phyloP scores from a whole-genome alignment of 2,329 filamentous ascomycete species.

The Penicillium sp. region DNA sequence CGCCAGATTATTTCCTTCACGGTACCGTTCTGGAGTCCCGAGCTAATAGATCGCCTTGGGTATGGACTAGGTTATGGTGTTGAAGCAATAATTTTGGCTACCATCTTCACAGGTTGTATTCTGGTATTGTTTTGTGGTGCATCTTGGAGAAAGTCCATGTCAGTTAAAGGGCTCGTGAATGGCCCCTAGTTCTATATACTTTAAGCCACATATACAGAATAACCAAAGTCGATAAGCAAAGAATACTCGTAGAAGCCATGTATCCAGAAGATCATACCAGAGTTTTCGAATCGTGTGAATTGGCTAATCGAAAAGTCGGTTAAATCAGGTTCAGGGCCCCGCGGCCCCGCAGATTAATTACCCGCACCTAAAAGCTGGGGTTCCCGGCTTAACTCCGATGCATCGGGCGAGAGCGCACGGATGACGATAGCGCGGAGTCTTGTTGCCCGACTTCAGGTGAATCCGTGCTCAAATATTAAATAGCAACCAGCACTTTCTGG shows the following conservation, averaged over 20 bases:
- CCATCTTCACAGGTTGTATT: neutral
- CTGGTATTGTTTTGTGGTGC: neutral
- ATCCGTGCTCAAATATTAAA: neutral
- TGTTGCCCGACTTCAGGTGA: neutral
- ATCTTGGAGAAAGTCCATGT: neutral
- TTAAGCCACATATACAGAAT: neutral
- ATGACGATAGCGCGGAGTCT: neutral
- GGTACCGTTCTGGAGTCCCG: constrained; percentile 1
- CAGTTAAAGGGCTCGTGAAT: neutral
- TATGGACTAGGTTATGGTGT: neutral
- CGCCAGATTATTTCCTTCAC: neutral
- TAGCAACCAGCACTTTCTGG: neutral
- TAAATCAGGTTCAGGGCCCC: neutral
- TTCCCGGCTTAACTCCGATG: neutral
- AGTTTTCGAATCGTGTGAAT: neutral
- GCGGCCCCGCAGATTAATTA: neutral
- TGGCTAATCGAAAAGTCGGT: neutral
- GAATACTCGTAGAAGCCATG: neutral
- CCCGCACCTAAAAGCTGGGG: neutral
- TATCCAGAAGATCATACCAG: neutral
- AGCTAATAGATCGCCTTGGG: neutral
- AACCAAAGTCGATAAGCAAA: neutral
- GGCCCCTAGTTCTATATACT: neutral
- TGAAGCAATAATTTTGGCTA: neutral
- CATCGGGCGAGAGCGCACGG: constrained; percentile 1